A percentile compares a stretch with the other conserved stretches of the same genome.
Evolutionary conservation across 208 protist genomes (phyloP).

Genomic region (Trypanosoma rangeli): DNA sequence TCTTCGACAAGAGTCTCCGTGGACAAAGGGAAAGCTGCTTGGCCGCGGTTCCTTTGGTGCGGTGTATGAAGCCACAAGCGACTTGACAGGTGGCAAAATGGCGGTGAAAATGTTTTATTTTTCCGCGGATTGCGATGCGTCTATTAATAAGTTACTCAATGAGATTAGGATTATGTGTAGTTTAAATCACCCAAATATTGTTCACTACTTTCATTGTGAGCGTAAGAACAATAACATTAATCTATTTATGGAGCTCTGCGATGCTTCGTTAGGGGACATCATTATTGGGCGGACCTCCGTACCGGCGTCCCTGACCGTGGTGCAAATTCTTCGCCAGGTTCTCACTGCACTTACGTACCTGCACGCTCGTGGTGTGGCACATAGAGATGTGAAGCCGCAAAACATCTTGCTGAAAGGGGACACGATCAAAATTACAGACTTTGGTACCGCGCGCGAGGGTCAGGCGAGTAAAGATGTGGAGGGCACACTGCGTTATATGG

Average conservation of each 20-base stretch:
- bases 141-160: conserved; percentile 82
- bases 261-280: conserved; percentile 84
- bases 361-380: conserved; percentile 97
- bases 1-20: conserved; percentile 87
- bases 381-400: conserved; percentile 98
- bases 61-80: conserved; percentile 89
- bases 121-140: conserved; percentile 56
- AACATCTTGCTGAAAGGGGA: conserved; percentile 93
- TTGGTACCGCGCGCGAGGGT: conserved; percentile 90
- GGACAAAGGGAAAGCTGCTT: conserved; percentile 86
- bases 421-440: conserved; percentile 97
- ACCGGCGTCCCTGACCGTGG: conserved; percentile 57
- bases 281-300: conserved; percentile 56
- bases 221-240: conserved; percentile 83
- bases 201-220: conserved; percentile 93
- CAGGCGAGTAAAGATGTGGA: conserved; percentile 68
- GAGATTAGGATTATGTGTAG: conserved; percentile 93
- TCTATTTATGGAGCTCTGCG: conserved; percentile 92
- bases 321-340: conserved; percentile 92
- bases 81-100: conserved; percentile 92
- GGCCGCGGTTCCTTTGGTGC: conserved; percentile 88
- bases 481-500: conserved; percentile 94
- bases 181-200: conserved; percentile 91
- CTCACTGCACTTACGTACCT: conserved; percentile 96
- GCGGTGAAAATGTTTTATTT: conserved; percentile 94